Conservation (phyloP, 2,329 filamentous ascomycete species). For the Talaromyces sp. region DNA sequence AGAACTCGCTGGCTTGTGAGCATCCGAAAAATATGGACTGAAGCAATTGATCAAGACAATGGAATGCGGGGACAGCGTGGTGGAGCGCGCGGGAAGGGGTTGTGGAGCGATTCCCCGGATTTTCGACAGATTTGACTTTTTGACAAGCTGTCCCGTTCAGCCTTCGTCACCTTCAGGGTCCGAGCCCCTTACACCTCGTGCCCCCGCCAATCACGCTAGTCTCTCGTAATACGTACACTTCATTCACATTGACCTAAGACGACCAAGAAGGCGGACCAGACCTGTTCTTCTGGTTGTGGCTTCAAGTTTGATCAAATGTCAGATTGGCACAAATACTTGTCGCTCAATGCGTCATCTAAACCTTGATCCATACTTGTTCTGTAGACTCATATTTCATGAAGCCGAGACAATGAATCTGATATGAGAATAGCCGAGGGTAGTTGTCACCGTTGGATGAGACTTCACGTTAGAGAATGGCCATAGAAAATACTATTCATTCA, state of each 20-base stretch:
- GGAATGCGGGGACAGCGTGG: constrained; percentile 6
- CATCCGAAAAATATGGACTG: background rate
- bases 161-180: background rate
- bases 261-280: background rate
- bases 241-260: too few species aligned
- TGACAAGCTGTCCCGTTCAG: background rate
- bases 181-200: background rate
- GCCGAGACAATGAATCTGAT: background rate
- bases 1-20: background rate
- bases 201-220: background rate
- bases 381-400: background rate
- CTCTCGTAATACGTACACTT: background rate
- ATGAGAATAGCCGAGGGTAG: background rate
- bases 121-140: constrained; percentile 8
- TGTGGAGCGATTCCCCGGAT: constrained; percentile 11
- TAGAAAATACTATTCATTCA: background rate
- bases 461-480: background rate
- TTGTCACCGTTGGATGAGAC: background rate
- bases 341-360: background rate
- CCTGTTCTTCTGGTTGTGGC: background rate
- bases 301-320: background rate
- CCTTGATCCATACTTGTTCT: background rate
- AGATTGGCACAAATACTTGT: background rate
- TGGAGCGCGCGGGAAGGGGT: constrained; percentile 5
- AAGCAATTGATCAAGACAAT: background rate